Conservation (phyloP, 116 monocot genomes). For the Papilionanthe hybrid region DNA sequence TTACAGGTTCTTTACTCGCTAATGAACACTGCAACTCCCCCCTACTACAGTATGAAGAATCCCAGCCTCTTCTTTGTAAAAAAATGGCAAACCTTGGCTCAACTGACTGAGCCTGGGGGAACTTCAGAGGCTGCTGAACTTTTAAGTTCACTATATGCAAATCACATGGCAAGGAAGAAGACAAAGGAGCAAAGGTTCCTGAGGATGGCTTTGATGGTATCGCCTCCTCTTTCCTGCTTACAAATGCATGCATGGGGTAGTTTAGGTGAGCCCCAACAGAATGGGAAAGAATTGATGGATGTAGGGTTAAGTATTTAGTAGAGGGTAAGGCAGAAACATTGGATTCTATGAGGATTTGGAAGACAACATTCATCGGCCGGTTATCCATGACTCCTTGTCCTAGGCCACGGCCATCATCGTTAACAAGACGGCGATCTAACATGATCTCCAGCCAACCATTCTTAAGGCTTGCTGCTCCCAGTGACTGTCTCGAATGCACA, state of each 20-base stretch:
- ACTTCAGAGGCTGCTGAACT: constrained; percentile 63
- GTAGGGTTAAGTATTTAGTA: constrained; percentile 16
- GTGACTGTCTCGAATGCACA: constrained; percentile 82
- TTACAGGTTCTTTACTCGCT: constrained; percentile 54
- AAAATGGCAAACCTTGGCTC: constrained; percentile 62
- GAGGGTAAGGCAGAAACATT: constrained; percentile 52
- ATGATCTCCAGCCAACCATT: constrained; percentile 94
- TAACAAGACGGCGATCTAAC: constrained; percentile 74
- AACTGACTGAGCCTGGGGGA: constrained; percentile 18
- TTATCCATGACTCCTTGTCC: constrained; percentile 99
- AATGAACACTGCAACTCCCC: constrained; percentile 53
- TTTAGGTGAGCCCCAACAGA: constrained; percentile 72
- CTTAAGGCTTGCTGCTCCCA: constrained; percentile 84
- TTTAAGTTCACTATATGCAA: constrained; percentile 85
- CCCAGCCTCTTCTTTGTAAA: constrained; percentile 90
- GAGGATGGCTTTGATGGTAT: constrained; percentile 14
- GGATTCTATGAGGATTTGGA: constrained; percentile 64
- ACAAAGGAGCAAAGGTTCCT: constrained; percentile 62
- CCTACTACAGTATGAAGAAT: constrained; percentile 66
- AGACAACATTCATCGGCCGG: constrained; percentile 71
- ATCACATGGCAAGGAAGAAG: constrained; percentile 76
- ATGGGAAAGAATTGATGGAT: constrained; percentile 89
- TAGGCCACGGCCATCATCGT: constrained; percentile 89
- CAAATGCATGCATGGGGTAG: constrained; percentile 80
- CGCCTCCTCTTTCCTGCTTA: constrained; percentile 45